A percentile compares a stretch with the other conserved stretches of the same genome.
These are phyloP conservation scores for Chlamydomonas reinhardtii DNA, from an alignment of 163 green algal genomes.

Conservation along the genomic window DNA sequence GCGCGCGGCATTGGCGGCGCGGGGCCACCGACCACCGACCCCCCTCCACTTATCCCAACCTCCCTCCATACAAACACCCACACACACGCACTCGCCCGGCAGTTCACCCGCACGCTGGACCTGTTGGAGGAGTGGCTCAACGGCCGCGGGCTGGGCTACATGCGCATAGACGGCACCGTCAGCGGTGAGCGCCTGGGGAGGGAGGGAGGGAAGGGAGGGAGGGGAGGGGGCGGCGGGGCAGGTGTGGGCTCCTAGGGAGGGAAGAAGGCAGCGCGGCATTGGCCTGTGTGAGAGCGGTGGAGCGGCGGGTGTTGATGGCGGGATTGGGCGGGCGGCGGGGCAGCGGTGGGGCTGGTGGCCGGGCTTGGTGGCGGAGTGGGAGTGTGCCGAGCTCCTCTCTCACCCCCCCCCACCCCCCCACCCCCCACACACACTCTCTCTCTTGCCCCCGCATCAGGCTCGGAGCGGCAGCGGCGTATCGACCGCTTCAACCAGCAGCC, in stretches of 20 bases:
- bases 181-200: slow-evolving; percentile 26
- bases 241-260: not conserved
- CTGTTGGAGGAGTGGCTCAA: slow-evolving; percentile 83
- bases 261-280: no score
- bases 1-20: no score
- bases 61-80: not conserved
- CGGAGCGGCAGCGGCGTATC: slow-evolving; percentile 76
- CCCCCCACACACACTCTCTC: not conserved
- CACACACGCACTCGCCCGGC: slow-evolving; percentile 1
- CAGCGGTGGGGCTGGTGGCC: no score
- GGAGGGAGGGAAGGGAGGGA: slow-evolving; percentile 20
- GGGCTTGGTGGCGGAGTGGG: no score
- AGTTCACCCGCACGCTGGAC: slow-evolving; percentile 86
- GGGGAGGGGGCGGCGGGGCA: slow-evolving; percentile 14
- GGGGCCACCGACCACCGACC: no score
- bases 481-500: slow-evolving; percentile 81
- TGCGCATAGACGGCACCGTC: slow-evolving; percentile 85
- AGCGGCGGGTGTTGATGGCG: no score
- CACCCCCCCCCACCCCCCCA: not conserved
- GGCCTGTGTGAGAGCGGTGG: not conserved
- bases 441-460: slow-evolving; percentile 4
- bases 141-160: slow-evolving; percentile 63
- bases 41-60: not conserved
- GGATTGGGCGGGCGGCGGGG: no score
- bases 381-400: no score